Evolutionary conservation across 73 alveolate species (phyloP), one percentile per base, ranked within the genome.

Genomic region (Paramecium sonneborni): DNA sequence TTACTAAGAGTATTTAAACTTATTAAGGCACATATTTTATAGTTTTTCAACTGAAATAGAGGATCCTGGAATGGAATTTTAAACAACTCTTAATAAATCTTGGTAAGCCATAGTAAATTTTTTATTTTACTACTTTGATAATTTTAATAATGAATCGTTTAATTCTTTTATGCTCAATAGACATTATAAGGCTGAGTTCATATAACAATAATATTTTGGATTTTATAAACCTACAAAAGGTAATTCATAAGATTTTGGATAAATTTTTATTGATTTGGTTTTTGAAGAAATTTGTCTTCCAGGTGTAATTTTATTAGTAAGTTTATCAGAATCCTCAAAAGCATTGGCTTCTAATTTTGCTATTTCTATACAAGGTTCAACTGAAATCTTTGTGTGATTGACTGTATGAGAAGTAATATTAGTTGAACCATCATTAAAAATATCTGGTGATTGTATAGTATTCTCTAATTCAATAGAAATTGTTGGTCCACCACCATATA

Each of bases 401-500:
- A 30, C 32, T 3, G 68, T 52, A 18, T 15, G 68, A 21, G n/a
- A 3, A 0, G 68, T 18, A 18, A 52, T 11, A 18, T 52, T 52
- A 18, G 32, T 52, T 52, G 2, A 3, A 20, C 32, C 68, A 21
- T n/a, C 68, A 18, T 52, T n/a, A 11, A 5, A 18, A 52, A 52
- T 52, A 52, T 52, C 68, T 52, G 68, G 68, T 52, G 68, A 52
- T 14, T n/a, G 15, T 30, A 52, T 30, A 3, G 32, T 1, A 4
- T 3, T 52, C 1, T 15, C 44, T 12, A 62, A 30, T 11, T 62
- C 34, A 5, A 62, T 32, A 7, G 5, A 14, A 7, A 72, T 72
- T 14, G 38, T 21, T 72, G 86, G 86, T 72, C 86, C 86, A 32
- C 86, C 86, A 3, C 86, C 62, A 35, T 72, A 72, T 18, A 72